Evolutionary conservation across 768 basidiomycete species (phyloP), one percentile per base, ranked within the genome.

Genomic region (Boletus coccyginus): DNA sequence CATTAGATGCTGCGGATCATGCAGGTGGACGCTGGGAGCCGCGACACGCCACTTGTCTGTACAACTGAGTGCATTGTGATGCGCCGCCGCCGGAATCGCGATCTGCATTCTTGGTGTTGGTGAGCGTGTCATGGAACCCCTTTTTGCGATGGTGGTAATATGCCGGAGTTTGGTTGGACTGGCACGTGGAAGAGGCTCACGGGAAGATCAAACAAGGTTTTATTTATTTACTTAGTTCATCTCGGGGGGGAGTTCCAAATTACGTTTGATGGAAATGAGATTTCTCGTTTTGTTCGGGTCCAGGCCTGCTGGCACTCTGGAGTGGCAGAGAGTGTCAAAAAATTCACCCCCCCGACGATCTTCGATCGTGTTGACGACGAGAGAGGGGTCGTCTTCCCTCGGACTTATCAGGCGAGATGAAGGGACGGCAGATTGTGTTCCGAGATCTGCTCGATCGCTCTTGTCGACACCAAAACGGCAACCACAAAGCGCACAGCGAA

Each of bases 41-140:
- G 4, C 74, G 79, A 55, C 87, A 89, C 70, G 73, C 77, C 36
- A 71, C 70, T 2, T 82, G 81, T 65, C 58, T 69, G 59, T 64
- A 68, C 50, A 47, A 50, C 54, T 49, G 27, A 27, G 27, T 27
- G 27, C 3, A 27, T 27, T 27, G 27, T 27, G 39, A 50, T 27
- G 24, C 38, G 48, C 27, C 48, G 48, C 16, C 36, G 32, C 11
- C 40, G 19, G 27, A 27, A 27, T 21, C 9, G 19, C 31, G 16
- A 29, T 39, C 29, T 55, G 58, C 46, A 51, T 55, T 54, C 27
- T 39, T 32, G 52, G 24, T 52, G 56, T 43, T 24, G 8, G 12
- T 27, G 27, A 27, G 27, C 27, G 41, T 11, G 21, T 36, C 33
- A 48, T 41, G 40, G 17, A 41, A 10, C 10, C 36, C 55, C 21